Conservation (phyloP, 2,329 filamentous ascomycete species). For the Colletotrichum liriopes region DNA sequence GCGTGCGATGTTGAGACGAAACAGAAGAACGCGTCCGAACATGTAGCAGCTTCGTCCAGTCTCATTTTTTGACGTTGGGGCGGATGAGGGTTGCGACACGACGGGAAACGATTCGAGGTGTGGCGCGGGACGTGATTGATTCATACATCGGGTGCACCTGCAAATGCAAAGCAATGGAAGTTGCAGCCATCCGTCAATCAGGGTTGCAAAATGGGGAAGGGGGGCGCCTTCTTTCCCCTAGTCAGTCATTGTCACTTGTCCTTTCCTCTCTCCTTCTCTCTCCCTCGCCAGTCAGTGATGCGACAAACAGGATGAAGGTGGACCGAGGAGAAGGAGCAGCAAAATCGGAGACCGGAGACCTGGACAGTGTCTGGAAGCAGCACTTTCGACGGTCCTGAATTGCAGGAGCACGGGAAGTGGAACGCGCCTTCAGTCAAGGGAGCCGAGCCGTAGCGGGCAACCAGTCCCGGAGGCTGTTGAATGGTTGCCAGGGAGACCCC, state of each 20-base stretch:
- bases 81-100: constrained; percentile 26
- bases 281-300: neutral
- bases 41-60: constrained; percentile 41
- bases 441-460: constrained; percentile 39
- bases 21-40: constrained; percentile 39
- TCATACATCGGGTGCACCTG: constrained; percentile 4
- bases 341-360: neutral
- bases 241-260: neutral
- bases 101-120: constrained; percentile 26
- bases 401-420: constrained; percentile 36
- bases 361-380: constrained; percentile 23
- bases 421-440: constrained; percentile 21
- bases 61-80: constrained; percentile 13
- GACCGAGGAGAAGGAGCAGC: constrained; percentile 13
- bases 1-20: constrained; percentile 39
- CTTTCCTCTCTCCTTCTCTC: neutral
- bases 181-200: neutral
- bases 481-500: constrained; percentile 41
- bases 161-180: constrained; percentile 9
- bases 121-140: neutral
- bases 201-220: neutral
- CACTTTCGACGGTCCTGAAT: constrained; percentile 31
- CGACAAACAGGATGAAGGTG: neutral
- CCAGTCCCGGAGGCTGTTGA: constrained; percentile 25
- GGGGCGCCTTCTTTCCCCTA: neutral